A percentile compares a stretch with the other conserved stretches of the same genome.
Conservation (phyloP, 164 flowering plant species). For the Piper longum region DNA sequence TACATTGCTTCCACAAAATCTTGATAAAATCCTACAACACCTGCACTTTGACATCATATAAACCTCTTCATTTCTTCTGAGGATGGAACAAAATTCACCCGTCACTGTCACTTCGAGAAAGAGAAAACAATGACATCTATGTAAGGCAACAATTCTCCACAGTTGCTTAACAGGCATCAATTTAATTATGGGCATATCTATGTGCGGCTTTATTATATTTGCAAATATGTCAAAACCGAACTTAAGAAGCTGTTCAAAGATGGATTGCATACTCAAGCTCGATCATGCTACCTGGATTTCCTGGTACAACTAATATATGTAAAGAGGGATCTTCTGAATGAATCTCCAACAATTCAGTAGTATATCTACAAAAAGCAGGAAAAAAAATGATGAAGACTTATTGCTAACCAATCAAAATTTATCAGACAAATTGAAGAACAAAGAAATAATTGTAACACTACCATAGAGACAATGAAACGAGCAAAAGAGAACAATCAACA, state of each 20-base stretch:
- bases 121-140: neutral
- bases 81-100: neutral
- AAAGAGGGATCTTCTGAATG: slow-evolving; percentile 38
- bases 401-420: neutral
- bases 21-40: neutral
- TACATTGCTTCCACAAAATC: neutral
- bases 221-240: too few relatives aligned
- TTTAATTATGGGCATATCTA: neutral
- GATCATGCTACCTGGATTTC: slow-evolving; percentile 62
- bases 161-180: neutral
- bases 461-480: neutral
- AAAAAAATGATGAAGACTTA: neutral
- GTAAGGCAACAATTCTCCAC: too few relatives aligned
- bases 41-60: neutral
- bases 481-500: neutral
- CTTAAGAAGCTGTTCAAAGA: neutral
- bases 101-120: neutral
- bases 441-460: neutral
- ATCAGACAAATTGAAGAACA: neutral
- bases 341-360: slow-evolving; percentile 68
- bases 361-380: slow-evolving; percentile 19
- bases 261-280: neutral
- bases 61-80: neutral
- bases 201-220: neutral
- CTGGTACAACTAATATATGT: slow-evolving; percentile 67